A percentile compares a stretch with the other conserved stretches of the same genome.
Evolutionary conservation across 1,139 yeast genomes (phyloP).

Genomic region (Taphrina flavorubra): DNA sequence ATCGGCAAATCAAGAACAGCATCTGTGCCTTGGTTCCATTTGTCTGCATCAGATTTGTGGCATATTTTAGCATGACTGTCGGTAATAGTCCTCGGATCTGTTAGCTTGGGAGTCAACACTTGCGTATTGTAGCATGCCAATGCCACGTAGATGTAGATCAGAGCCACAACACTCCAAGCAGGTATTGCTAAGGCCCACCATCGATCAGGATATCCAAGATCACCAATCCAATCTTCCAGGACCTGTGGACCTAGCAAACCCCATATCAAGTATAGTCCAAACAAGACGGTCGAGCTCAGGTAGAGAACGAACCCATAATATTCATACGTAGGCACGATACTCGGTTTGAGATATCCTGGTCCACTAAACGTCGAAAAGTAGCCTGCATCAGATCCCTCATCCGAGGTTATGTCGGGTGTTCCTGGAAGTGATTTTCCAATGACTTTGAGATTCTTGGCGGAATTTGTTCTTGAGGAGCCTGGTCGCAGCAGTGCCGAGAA

Average conservation of each 20-base stretch:
- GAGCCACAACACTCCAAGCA: conserved; percentile 66
- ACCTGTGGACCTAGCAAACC: conserved; percentile 64
- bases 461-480: conserved; percentile 9
- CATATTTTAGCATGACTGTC: conserved; percentile 64
- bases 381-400: conserved; percentile 29
- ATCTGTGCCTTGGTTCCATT: conserved; percentile 59
- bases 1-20: conserved; percentile 87
- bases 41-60: conserved; percentile 55
- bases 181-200: conserved; percentile 89
- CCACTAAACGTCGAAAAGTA: conserved; percentile 30
- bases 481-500: conserved; percentile 33
- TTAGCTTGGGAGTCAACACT: conserved; percentile 64
- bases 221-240: conserved; percentile 60
- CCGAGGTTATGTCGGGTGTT: conserved; percentile 28
- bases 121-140: conserved; percentile 76
- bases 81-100: conserved; percentile 66
- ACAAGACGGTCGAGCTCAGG: conserved; percentile 40
- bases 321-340: conserved; percentile 44
- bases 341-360: conserved; percentile 27
- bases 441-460: neutral
- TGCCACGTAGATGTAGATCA: conserved; percentile 74
- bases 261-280: conserved; percentile 66
- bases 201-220: conserved; percentile 78
- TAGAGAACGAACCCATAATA: conserved; percentile 44
- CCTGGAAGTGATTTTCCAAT: conserved; percentile 28